Base-by-base conservation (phyloP, 2,329 filamentous ascomycete species). In the Hymenoscyphus scutula region DNA sequence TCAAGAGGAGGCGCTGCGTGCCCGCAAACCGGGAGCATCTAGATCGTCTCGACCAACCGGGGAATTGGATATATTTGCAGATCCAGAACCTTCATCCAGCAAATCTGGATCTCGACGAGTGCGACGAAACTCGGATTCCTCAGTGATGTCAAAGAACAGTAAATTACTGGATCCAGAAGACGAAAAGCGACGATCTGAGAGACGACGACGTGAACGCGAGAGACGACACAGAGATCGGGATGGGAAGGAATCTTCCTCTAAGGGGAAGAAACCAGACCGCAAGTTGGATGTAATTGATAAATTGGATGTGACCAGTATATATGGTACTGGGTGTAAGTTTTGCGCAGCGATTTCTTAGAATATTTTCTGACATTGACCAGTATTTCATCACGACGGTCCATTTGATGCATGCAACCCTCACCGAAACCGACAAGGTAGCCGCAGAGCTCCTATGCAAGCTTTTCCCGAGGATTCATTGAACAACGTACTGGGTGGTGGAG, bases 321-420 rank as follows among this genome's bases (percentile, higher is more conserved):
- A 96, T 74, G 94, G 95, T 62, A 91, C 90, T 71, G 93, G 94
- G 77, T 80, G 92, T 96, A 81, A 78, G 91, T 86, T 55, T 3
- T 37, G 8, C 27, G 32, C 19, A 3, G 23, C 1, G 25, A 3
- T 6, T 11, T 55, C n/a, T 15, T n/a, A 58, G 32, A 11, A 51
- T 41, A 51, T 13, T 56, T 54, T 17, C 63, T 68, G 62, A 69
- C 30, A 29, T 5, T 17, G 34, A 23, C n/a, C 71, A 96, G 92
- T 97, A 69, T 97, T 98, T 77, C 95, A 99, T 72, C 95, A 99
- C 73, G 95, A 98, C 72, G 95, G 95, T 0, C 95, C 95, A 4
- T 99, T 97, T 72, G 95, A 99, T 76, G 95, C 95, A 23, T 91
- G 95, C 75, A 96, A 97, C 76, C 92, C 95, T 4, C 90, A 96